Conservation (phyloP, 176 grass and related monocot genomes). For the Aegilops speltoides region DNA sequence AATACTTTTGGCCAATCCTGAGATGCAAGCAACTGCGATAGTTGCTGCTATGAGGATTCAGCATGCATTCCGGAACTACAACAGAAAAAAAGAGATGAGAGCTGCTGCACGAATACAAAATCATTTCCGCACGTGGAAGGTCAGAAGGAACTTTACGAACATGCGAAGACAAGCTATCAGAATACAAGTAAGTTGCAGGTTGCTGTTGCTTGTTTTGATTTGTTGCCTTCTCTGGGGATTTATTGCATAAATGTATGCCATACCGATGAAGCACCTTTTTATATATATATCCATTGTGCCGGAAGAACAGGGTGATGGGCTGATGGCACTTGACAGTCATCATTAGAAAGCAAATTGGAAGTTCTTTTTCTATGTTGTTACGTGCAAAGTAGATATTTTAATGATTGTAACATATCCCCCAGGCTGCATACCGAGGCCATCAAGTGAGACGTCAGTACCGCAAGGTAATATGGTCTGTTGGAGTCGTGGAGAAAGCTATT, state of each 20-base stretch:
- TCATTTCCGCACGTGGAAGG: conserved; percentile 90
- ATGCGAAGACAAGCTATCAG: conserved; percentile 71
- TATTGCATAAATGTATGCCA: conserved; percentile 17
- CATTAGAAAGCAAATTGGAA: conserved; percentile 19
- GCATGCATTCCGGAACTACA: conserved; percentile 79
- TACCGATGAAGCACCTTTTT: not conserved
- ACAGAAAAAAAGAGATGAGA: conserved; percentile 77
- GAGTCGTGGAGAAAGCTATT: conserved; percentile 90
- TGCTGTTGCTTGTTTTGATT: not conserved
- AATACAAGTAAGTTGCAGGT: conserved; percentile 73
- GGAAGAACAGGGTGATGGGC: not conserved
- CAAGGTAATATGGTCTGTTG: conserved; percentile 96
- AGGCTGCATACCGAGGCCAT: conserved; percentile 89
- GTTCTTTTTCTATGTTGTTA: not conserved
- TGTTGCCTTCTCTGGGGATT: conserved; percentile 16
- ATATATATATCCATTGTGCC: not conserved
- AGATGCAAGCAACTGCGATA: conserved; percentile 73
- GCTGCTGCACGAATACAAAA: conserved; percentile 92
- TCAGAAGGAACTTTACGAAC: conserved; percentile 61
- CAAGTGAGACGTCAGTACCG: conserved; percentile 79
- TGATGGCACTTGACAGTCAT: conserved; percentile 22
- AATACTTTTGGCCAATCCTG: conserved; percentile 68
- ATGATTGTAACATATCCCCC: conserved; percentile 29
- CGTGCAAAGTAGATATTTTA: conserved; percentile 12
- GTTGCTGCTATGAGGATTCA: conserved; percentile 95